A percentile compares a stretch with the other conserved stretches of the same genome.
Conservation (phyloP, 2,329 filamentous ascomycete genomes). For the Pseudogymnoascus sp. region DNA sequence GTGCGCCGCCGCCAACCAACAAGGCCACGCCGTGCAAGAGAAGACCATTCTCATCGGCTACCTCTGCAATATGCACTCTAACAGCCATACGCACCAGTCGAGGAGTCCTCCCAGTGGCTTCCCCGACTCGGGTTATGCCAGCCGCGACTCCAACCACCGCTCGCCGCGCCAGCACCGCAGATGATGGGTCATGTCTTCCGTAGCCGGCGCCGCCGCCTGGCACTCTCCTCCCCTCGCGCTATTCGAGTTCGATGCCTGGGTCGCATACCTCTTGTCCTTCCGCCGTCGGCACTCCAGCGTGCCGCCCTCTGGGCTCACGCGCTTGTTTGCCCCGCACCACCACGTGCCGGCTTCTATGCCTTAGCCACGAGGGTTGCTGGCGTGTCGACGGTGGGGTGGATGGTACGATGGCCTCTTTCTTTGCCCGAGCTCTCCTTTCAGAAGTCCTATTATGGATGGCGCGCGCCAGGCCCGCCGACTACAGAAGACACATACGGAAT, state of each 20-base stretch:
- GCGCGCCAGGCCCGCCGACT: not conserved
- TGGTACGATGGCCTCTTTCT: not conserved
- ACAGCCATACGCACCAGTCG: constrained; percentile 4
- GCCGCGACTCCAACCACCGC: constrained; percentile 24
- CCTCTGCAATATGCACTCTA: constrained; percentile 47
- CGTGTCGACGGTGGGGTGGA: not conserved
- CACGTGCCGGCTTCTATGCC: constrained; percentile 9
- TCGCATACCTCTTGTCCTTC: constrained; percentile 28
- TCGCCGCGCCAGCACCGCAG: constrained; percentile 24
- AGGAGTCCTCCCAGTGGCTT: constrained; percentile 22
- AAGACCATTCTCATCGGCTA: constrained; percentile 66
- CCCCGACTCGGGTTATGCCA: constrained; percentile 29
- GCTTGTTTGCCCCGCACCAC: constrained; percentile 25
- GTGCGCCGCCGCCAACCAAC: constrained; percentile 54
- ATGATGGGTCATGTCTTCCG: constrained; percentile 31
- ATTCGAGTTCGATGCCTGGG: constrained; percentile 28
- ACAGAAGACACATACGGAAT: not conserved
- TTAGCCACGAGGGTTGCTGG: not conserved
- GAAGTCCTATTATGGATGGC: constrained; percentile 1
- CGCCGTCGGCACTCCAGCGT: constrained; percentile 24
- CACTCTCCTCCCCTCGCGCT: constrained; percentile 24
- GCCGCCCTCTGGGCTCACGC: constrained; percentile 27
- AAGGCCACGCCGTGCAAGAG: constrained; percentile 56
- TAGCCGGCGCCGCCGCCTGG: constrained; percentile 28
- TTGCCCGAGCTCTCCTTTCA: not conserved